Percentiles rank a stretch among this genome's conserved stretches.
Conservation (phyloP, 139 green algal genomes). For the Astrephomene gubernaculifera region DNA sequence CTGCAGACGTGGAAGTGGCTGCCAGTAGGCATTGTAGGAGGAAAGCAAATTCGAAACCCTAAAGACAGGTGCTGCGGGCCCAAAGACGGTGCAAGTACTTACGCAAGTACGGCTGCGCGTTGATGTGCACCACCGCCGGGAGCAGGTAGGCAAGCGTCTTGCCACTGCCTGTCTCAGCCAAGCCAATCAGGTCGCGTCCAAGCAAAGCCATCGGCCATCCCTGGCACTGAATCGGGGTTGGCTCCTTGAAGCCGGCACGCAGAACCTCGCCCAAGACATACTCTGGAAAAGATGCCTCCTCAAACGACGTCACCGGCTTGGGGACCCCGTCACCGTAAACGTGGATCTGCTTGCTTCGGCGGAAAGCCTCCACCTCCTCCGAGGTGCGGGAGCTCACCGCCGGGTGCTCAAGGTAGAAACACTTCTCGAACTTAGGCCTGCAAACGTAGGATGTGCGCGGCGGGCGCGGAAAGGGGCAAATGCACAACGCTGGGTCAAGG, state of each 20-base stretch:
- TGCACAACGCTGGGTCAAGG: no score
- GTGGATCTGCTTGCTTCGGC: slow-evolving; percentile 74
- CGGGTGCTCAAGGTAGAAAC: slow-evolving; percentile 79
- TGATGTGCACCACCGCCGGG: slow-evolving; percentile 93
- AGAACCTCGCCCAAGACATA: slow-evolving; percentile 91
- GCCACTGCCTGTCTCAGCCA: slow-evolving; percentile 92
- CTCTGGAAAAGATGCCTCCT: slow-evolving; percentile 83
- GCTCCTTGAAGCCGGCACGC: slow-evolving; percentile 78
- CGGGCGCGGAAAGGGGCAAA: no score
- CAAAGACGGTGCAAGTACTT: slow-evolving; percentile 31
- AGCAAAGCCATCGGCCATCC: slow-evolving; percentile 93
- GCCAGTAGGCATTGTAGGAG: no score
- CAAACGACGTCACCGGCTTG: slow-evolving; percentile 81
- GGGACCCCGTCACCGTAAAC: slow-evolving; percentile 83
- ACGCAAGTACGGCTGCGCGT: slow-evolving; percentile 91
- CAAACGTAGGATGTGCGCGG: no score
- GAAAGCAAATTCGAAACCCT: no score
- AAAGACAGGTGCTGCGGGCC: no score
- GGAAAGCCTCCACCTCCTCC: slow-evolving; percentile 81
- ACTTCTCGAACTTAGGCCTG: slow-evolving; percentile 45
- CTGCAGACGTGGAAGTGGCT: no score
- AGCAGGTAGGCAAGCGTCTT: slow-evolving; percentile 94
- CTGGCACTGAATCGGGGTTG: slow-evolving; percentile 89
- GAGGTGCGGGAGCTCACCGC: slow-evolving; percentile 76
- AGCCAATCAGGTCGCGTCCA: slow-evolving; percentile 86